Evolutionary conservation across 306 rosid species (phyloP), one percentile per base, ranked within the genome.

Genomic region (Gastrolobium bilobum): DNA sequence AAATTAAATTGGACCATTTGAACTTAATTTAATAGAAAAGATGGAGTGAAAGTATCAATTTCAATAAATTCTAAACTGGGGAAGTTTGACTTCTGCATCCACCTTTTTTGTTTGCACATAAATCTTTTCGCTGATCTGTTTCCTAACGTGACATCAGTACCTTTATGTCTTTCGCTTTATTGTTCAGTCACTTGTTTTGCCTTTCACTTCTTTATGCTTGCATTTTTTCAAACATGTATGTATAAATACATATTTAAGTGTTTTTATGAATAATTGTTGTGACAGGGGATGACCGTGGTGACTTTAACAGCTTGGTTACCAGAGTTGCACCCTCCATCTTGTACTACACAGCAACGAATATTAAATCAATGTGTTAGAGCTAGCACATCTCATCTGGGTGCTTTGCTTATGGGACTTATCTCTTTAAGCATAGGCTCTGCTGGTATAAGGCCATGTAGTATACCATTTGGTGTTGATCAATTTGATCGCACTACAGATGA

Each of bases 381-480:
- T 0, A 86, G 38, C 33, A 15, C 70, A 42, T 0, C 62, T 1
- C 82, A 94, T 3, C 13, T 92, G 7, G 84, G 89, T 7, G 29
- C 76, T 47, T 76, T 92, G 7, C 4, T 92, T 15, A 2, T 80
- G 79, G 94, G 91, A 2, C 90, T 94, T 0, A 60, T 66, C 26
- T 15, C 89, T 5, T 15, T 94, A 53, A 83, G 91, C 44, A 53
- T 92, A 8, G 97, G 99, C 2, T 59, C 87, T 1, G 92, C 85
- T 2, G 97, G 99, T 3, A 87, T 94, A 67, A 73, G 92, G 30
- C 97, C 97, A n/a, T 94, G 99, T 20, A 91, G 95, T 10, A 82
- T 91, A n/a, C 93, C 99, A 0, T 92, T 94, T 76, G 97, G 97
- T 0, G 87, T 91, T 0, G 97, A 94, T 33, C 99, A 92, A 42